Base-by-base conservation (phyloP, 2,329 filamentous ascomycete species). In the Penicillium sp. region DNA sequence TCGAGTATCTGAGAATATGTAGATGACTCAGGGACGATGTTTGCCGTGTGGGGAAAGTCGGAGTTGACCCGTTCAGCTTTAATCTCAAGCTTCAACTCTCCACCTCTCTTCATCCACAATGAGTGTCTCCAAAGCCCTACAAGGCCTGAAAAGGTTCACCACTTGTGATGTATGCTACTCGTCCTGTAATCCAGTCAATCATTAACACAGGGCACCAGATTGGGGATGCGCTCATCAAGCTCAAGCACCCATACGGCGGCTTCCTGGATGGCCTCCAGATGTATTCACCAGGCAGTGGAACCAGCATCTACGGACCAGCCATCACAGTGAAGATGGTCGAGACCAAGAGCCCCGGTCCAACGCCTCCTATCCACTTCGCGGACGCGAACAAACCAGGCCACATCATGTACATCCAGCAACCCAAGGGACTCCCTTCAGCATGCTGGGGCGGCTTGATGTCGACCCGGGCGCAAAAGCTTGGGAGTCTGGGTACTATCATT, bases 351-450 rank as follows among this genome's bases (percentile, higher is more conserved):
- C 54, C 54, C n/a, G 47, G 49, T 20, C 52, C 52, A 4, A 44
- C 47, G 9, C 47, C 52, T 9, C 33, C 54, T 3, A 20, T 52
- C 13, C 54, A 56, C 35, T 56, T 54, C 18, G 54, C 52, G 12
- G 54, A 56, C 24, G 49, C 54, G 6, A 56, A 56, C 15, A 45
- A 54, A 31, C 42, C 47, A 20, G 52, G 52, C 44, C 52, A 56
- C 24, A 54, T 54, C 42, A 56, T 56, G 54, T 56, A 54, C 43
- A 56, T 56, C 8, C 44, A 48, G 25, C 54, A 56, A 15, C 54
- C 54, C n/a, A 54, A 54, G 40, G 49, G 42, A 4, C 20, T 56
- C 18, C 35, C 38, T 35, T 56, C 52, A 8, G 54, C 54, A 6
- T 54, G 52, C 37, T 52, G 52, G 54, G 52, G 52, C 20, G 54